phyloP scores from a whole-genome alignment of 176 grass and related monocot species.

The Elymus sibiricus region DNA sequence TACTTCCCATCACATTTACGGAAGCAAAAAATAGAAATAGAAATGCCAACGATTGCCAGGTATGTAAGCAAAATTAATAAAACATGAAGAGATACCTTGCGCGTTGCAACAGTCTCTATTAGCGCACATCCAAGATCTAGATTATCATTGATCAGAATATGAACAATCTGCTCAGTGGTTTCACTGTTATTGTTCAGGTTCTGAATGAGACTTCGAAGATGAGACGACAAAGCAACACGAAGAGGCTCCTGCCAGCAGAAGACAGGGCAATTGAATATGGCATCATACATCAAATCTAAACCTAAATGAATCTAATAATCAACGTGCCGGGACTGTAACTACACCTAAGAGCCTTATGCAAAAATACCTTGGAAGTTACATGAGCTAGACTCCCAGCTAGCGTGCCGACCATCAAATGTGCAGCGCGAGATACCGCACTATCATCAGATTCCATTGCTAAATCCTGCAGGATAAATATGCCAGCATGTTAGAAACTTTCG shows the following conservation, averaged over 20 bases:
- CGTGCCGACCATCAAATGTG: conserved; percentile 92
- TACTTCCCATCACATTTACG: conserved; percentile 8
- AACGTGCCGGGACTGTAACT: conserved; percentile 12
- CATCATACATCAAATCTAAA: not conserved
- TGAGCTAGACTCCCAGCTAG: conserved; percentile 97
- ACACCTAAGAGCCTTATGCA: not conserved
- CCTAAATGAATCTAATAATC: not conserved
- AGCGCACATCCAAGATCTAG: conserved; percentile 98
- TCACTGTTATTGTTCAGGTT: conserved; percentile 72
- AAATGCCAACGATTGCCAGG: not conserved
- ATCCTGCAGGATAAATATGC: conserved; percentile 49
- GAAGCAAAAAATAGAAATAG: not conserved
- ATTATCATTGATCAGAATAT: conserved; percentile 85
- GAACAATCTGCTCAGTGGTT: conserved; percentile 71
- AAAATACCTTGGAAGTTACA: conserved; percentile 93
- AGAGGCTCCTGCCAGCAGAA: conserved; percentile 75
- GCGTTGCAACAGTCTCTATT: conserved; percentile 91
- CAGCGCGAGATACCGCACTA: conserved; percentile 62
- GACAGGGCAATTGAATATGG: not conserved
- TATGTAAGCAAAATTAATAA: not conserved
- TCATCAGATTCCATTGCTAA: conserved; percentile 91
- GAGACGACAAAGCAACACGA: conserved; percentile 70
- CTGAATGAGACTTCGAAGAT: conserved; percentile 85
- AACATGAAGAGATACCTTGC: conserved; percentile 56
- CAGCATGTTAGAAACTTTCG: not conserved